Conservation (phyloP, 2,329 filamentous ascomycete genomes). For the Colletotrichum sublineola region DNA sequence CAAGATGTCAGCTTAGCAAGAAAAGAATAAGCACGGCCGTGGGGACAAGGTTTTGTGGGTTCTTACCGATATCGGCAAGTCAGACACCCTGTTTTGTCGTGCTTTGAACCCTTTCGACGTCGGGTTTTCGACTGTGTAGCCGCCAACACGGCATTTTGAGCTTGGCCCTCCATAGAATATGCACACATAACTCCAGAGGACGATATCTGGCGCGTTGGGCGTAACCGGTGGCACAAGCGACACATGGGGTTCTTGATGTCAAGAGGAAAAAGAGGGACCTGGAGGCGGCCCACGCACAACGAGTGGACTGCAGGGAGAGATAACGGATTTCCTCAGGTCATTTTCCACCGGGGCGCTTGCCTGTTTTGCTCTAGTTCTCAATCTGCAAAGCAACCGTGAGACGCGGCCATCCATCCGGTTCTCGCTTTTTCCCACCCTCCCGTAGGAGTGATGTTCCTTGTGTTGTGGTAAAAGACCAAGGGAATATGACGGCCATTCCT, state of each 20-base stretch:
- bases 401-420: neutral
- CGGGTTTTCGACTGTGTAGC: slow-evolving; percentile 19
- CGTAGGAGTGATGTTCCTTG: too few relatives aligned
- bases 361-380: slow-evolving; percentile 16
- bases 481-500: neutral
- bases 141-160: slow-evolving; percentile 3
- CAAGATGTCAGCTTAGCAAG: slow-evolving; percentile 18
- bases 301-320: slow-evolving; percentile 18
- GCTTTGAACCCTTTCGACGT: slow-evolving; percentile 41
- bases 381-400: neutral
- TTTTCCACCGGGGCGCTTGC: neutral
- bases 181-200: neutral
- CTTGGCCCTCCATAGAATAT: neutral
- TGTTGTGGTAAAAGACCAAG: neutral
- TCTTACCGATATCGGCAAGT: slow-evolving; percentile 43
- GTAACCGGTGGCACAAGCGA: slow-evolving; percentile 18
- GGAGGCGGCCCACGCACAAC: slow-evolving; percentile 1
- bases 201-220: slow-evolving; percentile 27
- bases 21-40: too few relatives aligned
- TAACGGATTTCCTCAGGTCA: slow-evolving; percentile 26
- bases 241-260: slow-evolving; percentile 22
- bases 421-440: neutral
- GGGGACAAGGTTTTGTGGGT: neutral
- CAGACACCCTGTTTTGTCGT: slow-evolving; percentile 42
- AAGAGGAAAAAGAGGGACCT: slow-evolving; percentile 32